Evolutionary conservation across 352 stramenopile genomes (phyloP).

Genomic region (Phytopythium sindhum): DNA sequence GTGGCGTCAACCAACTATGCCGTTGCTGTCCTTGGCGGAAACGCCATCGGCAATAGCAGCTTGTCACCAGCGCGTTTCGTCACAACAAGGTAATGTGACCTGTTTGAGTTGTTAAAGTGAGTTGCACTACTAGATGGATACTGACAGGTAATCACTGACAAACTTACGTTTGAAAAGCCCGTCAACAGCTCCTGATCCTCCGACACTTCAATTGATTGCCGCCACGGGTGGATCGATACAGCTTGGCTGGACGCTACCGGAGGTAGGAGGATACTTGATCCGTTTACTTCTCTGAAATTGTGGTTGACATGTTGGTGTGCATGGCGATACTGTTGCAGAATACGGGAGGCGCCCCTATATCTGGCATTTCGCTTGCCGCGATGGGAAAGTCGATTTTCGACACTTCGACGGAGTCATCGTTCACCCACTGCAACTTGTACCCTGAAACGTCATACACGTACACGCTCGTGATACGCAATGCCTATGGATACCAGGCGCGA

Average conservation of each 20-base stretch:
- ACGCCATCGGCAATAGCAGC: conserved; percentile 28
- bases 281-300: too few species aligned
- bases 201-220: conserved; percentile 16
- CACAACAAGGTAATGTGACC: conserved; percentile 19
- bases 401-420: conserved; percentile 16
- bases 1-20: conserved; percentile 24
- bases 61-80: conserved; percentile 14
- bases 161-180: conserved; percentile 10
- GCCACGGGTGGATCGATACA: conserved; percentile 30
- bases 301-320: neutral
- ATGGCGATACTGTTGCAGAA: conserved; percentile 19
- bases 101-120: neutral
- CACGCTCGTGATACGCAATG: conserved; percentile 45
- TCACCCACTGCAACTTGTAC: conserved; percentile 31
- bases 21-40: conserved; percentile 24
- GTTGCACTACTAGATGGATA: neutral
- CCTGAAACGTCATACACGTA: conserved; percentile 30
- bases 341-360: conserved; percentile 34
- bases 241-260: conserved; percentile 28
- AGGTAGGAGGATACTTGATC: too few species aligned
- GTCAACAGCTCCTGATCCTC: conserved; percentile 19
- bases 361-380: conserved; percentile 26
- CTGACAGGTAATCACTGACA: neutral
- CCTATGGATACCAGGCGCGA: conserved; percentile 20
- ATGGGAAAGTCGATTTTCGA: conserved; percentile 28